Percentiles rank a stretch among this genome's conserved stretches.
phyloP scores from a whole-genome alignment of 768 basidiomycete genomes.

The Auriscalpium orientale region DNA sequence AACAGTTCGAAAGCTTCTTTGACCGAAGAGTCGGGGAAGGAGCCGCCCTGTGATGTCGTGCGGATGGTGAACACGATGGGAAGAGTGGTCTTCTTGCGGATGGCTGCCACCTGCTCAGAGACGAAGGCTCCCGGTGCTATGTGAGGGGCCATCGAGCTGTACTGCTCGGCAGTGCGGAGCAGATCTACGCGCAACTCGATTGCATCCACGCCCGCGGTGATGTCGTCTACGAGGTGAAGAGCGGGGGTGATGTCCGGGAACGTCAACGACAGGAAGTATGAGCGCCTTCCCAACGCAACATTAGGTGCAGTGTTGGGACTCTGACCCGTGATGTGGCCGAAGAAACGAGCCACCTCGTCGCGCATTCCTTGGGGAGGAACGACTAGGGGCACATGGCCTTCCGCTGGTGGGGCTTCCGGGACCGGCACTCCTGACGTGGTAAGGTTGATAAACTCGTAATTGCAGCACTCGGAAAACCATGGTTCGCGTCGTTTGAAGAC shows the following conservation, averaged over 20 bases:
- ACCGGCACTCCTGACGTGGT: constrained; percentile 27
- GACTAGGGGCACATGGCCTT: constrained; percentile 7
- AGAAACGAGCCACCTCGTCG: constrained; percentile 75
- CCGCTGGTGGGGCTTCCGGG: constrained; percentile 6
- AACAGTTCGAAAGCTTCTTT: constrained; percentile 71
- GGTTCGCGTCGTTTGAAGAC: constrained; percentile 80
- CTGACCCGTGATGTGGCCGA: constrained; percentile 76
- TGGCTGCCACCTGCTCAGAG: constrained; percentile 66
- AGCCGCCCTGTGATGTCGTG: constrained; percentile 82
- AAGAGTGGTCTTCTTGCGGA: constrained; percentile 69
- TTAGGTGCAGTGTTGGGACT: constrained; percentile 57
- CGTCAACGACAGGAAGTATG: constrained; percentile 89
- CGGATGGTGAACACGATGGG: constrained; percentile 92
- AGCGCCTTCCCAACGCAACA: constrained; percentile 47
- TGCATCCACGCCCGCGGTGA: constrained; percentile 83
- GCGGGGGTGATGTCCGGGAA: constrained; percentile 80
- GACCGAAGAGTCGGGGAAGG: constrained; percentile 74
- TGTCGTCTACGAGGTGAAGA: constrained; percentile 56
- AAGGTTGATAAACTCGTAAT: constrained; percentile 77
- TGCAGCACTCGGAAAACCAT: constrained; percentile 80
- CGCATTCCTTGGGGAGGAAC: constrained; percentile 30
- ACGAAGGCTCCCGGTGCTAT: constrained; percentile 71
- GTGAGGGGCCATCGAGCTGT: constrained; percentile 38
- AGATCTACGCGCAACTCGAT: constrained; percentile 93
- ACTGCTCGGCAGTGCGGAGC: constrained; percentile 46